phyloP scores from a whole-genome alignment of 2,329 filamentous ascomycete genomes.

The Metarhizium brunneum region DNA sequence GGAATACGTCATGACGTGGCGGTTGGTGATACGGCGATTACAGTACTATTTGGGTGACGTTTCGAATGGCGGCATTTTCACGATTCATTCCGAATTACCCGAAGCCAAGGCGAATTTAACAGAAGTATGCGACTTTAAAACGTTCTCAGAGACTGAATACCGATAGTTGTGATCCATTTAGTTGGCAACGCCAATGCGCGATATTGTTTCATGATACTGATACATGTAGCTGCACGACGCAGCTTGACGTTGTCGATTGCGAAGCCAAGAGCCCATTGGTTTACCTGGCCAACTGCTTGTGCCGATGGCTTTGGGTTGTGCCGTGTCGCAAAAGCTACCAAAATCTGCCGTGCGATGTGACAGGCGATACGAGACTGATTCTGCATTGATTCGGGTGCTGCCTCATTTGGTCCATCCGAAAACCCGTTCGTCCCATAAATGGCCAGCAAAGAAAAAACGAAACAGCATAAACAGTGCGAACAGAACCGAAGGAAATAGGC shows the following conservation, averaged over 20 bases:
- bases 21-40: conserved; percentile 20
- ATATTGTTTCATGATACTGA: conserved; percentile 15
- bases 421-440: conserved; percentile 24
- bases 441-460: conserved; percentile 24
- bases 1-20: neutral
- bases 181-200: conserved; percentile 16
- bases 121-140: conserved; percentile 4
- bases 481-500: neutral
- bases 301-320: conserved; percentile 23
- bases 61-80: conserved; percentile 22
- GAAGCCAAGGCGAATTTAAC: conserved; percentile 6
- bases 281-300: conserved; percentile 22
- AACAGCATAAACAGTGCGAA: neutral
- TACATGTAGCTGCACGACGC: conserved; percentile 21
- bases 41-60: conserved; percentile 18
- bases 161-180: conserved; percentile 17
- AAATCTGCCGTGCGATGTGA: conserved; percentile 27
- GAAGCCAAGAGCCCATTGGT: conserved; percentile 22
- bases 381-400: conserved; percentile 29
- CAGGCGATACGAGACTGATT: conserved; percentile 30
- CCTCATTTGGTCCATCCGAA: conserved; percentile 27
- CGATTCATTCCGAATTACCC: conserved; percentile 20
- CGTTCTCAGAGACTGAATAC: conserved; percentile 12
- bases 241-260: conserved; percentile 21
- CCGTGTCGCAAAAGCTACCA: conserved; percentile 27